Conservation (phyloP, 2,329 filamentous ascomycete species). For the Colletotrichum sp. region DNA sequence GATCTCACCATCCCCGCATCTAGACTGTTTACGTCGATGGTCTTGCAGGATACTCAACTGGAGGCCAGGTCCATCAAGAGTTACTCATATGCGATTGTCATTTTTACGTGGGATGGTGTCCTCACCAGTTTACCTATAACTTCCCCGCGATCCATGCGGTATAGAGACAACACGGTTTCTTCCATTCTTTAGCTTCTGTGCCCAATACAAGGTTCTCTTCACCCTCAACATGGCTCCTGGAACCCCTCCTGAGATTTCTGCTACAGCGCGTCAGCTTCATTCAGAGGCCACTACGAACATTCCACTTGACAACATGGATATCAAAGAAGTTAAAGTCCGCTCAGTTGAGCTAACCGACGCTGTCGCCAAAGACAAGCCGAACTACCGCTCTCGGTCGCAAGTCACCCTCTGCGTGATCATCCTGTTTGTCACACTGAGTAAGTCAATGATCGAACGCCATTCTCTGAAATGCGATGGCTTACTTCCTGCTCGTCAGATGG, state of each 20-base stretch:
- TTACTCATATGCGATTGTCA: not conserved
- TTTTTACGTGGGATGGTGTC: not conserved
- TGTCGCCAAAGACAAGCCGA: constrained; percentile 22
- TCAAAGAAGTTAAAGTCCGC: constrained; percentile 19
- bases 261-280: not conserved
- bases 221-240: not conserved
- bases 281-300: not conserved
- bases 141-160: not conserved
- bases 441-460: not conserved
- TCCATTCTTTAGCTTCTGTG: not conserved
- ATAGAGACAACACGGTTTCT: not conserved
- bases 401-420: constrained; percentile 10
- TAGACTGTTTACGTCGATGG: not conserved
- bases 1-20: not conserved
- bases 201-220: not conserved
- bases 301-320: not conserved
- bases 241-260: not conserved
- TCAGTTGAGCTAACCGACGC: constrained; percentile 22
- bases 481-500: not conserved
- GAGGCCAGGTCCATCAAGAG: not conserved
- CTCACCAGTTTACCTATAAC: not conserved
- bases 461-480: not conserved
- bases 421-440: constrained; percentile 16
- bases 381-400: constrained; percentile 10
- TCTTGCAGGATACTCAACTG: not conserved